Conservation (phyloP, 1,284 basidiomycete genomes). For the Athelia psychrophila region DNA sequence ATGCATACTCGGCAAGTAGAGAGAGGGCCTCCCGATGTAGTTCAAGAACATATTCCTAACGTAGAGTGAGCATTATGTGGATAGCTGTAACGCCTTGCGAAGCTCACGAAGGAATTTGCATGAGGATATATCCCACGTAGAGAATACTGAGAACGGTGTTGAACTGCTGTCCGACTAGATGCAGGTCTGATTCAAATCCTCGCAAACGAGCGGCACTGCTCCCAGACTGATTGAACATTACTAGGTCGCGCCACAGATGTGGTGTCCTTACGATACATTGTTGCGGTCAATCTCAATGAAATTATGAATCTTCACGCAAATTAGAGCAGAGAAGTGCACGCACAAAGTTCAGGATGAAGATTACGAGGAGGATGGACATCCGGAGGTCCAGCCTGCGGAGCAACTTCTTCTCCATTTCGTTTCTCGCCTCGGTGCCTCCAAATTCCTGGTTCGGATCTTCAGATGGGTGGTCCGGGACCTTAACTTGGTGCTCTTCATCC, state of each 20-base stretch:
- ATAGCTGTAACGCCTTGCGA: background rate
- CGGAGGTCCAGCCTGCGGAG: constrained; percentile 60
- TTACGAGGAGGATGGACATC: constrained; percentile 63
- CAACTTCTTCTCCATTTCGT: constrained; percentile 48
- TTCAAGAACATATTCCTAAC: constrained; percentile 73
- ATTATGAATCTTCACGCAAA: constrained; percentile 1
- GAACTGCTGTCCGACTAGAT: constrained; percentile 64
- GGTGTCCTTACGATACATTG: constrained; percentile 49
- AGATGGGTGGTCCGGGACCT: background rate
- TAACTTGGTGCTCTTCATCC: background rate
- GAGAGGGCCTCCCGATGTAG: constrained; percentile 66
- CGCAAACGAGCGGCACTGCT: constrained; percentile 60
- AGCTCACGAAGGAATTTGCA: constrained; percentile 76
- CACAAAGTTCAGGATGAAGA: constrained; percentile 69
- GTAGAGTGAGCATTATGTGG: constrained; percentile 4
- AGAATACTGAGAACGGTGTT: constrained; percentile 71
- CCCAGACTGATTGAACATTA: background rate
- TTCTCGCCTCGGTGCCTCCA: constrained; percentile 37
- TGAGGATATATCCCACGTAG: constrained; percentile 77
- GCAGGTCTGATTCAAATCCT: constrained; percentile 70
- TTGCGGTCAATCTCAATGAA: constrained; percentile 60
- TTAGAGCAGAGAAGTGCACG: constrained; percentile 17
- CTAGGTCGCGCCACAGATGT: background rate
- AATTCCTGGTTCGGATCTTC: constrained; percentile 33
- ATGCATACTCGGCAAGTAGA: constrained; percentile 58